Percentiles rank a stretch among this genome's conserved stretches.
phyloP scores from a whole-genome alignment of 2,329 filamentous ascomycete species.

The Massarina eburnea region DNA sequence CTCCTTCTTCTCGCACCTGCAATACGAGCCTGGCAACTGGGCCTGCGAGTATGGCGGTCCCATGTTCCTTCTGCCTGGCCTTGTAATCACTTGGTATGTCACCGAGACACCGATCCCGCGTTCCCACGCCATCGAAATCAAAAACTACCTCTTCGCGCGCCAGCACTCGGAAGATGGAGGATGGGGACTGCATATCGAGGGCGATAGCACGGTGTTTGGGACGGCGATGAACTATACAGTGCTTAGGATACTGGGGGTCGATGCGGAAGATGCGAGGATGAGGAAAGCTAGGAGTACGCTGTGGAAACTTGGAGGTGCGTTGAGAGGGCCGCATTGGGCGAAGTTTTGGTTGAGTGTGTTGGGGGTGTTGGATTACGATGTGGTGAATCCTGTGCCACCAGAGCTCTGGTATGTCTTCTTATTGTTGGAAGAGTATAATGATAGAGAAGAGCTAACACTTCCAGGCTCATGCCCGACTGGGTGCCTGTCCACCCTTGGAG shows the following conservation, averaged over 20 bases:
- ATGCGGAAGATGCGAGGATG: constrained; percentile 81
- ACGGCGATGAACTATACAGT: constrained; percentile 84
- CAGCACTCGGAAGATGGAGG: constrained; percentile 88
- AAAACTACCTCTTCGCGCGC: constrained; percentile 84
- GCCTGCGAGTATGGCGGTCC: constrained; percentile 96
- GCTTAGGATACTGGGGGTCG: constrained; percentile 78
- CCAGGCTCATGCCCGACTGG: constrained; percentile 79
- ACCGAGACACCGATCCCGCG: constrained; percentile 84
- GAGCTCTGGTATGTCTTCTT: constrained; percentile 71
- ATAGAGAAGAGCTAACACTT: constrained; percentile 1
- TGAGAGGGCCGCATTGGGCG: constrained; percentile 88
- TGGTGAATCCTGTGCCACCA: constrained; percentile 90
- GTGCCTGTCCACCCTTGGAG: constrained; percentile 86
- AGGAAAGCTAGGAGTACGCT: constrained; percentile 79
- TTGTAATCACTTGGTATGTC: constrained; percentile 84
- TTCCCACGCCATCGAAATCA: constrained; percentile 82
- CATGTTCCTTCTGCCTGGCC: constrained; percentile 88
- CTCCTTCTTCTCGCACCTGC: constrained; percentile 84
- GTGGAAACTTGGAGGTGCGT: constrained; percentile 82
- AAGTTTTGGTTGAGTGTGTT: constrained; percentile 93
- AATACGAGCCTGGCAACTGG: constrained; percentile 90
- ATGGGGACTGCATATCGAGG: constrained; percentile 96
- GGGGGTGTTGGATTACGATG: constrained; percentile 82
- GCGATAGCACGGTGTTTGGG: constrained; percentile 87
- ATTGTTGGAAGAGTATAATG: not conserved